Conservation (phyloP, 768 basidiomycete genomes). For the Kwoniella sp. region DNA sequence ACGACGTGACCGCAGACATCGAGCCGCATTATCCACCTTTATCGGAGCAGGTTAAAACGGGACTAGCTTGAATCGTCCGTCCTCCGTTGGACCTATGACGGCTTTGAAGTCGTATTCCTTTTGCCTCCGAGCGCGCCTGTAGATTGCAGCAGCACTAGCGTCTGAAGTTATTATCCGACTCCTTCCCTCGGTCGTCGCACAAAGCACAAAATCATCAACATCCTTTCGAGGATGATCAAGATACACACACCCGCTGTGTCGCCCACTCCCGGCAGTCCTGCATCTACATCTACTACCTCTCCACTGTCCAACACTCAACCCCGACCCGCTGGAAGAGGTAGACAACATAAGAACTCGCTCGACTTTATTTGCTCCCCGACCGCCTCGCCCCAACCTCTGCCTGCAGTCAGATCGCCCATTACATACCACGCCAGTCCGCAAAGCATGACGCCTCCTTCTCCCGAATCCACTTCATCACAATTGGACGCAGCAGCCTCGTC, state of each 20-base stretch:
- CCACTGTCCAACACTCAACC: neutral
- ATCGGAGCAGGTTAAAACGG: neutral
- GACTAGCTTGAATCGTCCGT: too few species aligned
- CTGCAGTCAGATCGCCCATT: neutral
- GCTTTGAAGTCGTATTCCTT: too few species aligned
- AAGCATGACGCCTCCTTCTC: slow-evolving; percentile 1
- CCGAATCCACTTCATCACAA: neutral
- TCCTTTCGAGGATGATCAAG: neutral
- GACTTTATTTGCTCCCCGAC: slow-evolving; percentile 19
- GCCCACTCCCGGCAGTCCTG: neutral
- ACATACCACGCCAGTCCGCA: neutral
- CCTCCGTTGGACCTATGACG: too few species aligned
- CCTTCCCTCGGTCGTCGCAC: neutral
- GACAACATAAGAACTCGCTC: slow-evolving; percentile 17
- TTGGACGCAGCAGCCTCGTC: neutral
- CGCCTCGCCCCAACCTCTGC: slow-evolving; percentile 3
- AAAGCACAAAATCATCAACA: too few species aligned
- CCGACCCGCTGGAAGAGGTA: neutral
- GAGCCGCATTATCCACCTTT: slow-evolving; percentile 1
- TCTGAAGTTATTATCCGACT: neutral
- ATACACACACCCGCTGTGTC: neutral
- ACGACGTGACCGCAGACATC: neutral
- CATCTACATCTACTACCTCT: neutral
- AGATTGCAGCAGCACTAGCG: neutral
- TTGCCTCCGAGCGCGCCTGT: slow-evolving; percentile 1